A percentile compares a stretch with the other conserved stretches of the same genome.
Evolutionary conservation across 2,329 filamentous ascomycete genomes (phyloP).

Genomic region (Pleomassaria siparia): DNA sequence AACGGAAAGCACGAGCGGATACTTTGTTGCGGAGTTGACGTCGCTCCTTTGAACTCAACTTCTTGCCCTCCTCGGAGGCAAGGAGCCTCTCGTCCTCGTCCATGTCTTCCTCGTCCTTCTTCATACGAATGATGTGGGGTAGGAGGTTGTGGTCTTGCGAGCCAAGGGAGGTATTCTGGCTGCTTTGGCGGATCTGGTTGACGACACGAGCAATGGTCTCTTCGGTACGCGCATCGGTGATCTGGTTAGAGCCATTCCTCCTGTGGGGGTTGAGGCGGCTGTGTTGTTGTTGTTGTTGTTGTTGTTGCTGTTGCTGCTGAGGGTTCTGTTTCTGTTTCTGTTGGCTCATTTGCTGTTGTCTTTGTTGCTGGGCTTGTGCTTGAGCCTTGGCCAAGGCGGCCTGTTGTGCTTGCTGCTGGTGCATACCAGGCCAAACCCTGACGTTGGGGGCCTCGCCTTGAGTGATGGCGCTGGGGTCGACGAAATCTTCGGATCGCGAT

Average conservation of each 20-base stretch:
- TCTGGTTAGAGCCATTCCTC: slow-evolving; percentile 42
- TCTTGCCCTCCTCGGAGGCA: slow-evolving; percentile 98
- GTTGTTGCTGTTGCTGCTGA: slow-evolving; percentile 40
- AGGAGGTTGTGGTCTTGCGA: slow-evolving; percentile 54
- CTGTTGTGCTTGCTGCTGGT: slow-evolving; percentile 66
- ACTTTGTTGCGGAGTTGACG: slow-evolving; percentile 99
- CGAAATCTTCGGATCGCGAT: slow-evolving; percentile 54
- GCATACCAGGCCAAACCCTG: slow-evolving; percentile 89
- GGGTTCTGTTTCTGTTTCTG: slow-evolving; percentile 43
- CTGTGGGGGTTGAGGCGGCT: slow-evolving; percentile 27
- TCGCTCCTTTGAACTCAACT: slow-evolving; percentile 96
- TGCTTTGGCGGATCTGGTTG: slow-evolving; percentile 83
- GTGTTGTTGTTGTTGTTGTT: slow-evolving; percentile 41
- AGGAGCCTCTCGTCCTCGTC: slow-evolving; percentile 93
- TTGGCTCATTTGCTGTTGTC: slow-evolving; percentile 39
- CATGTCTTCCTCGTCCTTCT: slow-evolving; percentile 98
- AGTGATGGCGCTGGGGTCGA: slow-evolving; percentile 74
- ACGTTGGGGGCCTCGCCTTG: slow-evolving; percentile 64
- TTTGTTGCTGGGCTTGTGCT: slow-evolving; percentile 37
- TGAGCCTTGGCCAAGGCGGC: slow-evolving; percentile 58
- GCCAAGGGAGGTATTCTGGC: slow-evolving; percentile 53
- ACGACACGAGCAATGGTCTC: slow-evolving; percentile 92
- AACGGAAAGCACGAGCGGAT: slow-evolving; percentile 94
- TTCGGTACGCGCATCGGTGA: slow-evolving; percentile 59
- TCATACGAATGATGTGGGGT: slow-evolving; percentile 70